A percentile compares a stretch with the other conserved stretches of the same genome.
Evolutionary conservation across 208 protist species (phyloP).

Genomic region (Leptomonas pyrrhocoris): DNA sequence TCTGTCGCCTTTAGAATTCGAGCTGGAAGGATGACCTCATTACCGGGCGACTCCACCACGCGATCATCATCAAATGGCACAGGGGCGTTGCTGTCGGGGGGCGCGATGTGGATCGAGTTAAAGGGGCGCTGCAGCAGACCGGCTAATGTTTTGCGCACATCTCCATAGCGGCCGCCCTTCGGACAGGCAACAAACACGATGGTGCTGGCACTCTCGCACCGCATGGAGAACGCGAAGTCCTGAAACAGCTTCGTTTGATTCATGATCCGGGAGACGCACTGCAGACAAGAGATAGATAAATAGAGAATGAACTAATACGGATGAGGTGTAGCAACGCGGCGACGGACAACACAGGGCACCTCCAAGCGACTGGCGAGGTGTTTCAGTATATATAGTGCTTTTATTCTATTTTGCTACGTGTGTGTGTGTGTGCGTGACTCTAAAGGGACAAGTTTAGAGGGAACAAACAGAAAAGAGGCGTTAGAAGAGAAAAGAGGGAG

Average conservation of each 20-base stretch:
- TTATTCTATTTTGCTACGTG: too few species aligned
- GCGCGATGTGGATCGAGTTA: conserved; percentile 40
- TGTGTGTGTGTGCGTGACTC: too few species aligned
- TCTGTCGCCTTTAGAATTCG: conserved; percentile 42
- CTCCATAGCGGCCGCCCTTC: conserved; percentile 55
- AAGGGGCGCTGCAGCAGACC: conserved; percentile 57
- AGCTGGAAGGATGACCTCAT: conserved; percentile 43
- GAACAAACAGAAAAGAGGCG: conserved; percentile 14
- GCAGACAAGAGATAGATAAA: conserved; percentile 32
- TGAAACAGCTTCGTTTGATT: conserved; percentile 52
- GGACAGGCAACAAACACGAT: conserved; percentile 72
- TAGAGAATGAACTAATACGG: conserved; percentile 5
- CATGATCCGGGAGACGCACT: conserved; percentile 25
- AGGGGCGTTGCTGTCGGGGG: conserved; percentile 2
- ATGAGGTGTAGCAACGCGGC: not conserved
- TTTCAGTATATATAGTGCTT: not conserved
- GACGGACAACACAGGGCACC: not conserved
- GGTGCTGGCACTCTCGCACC: conserved; percentile 56
- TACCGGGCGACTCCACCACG: conserved; percentile 32
- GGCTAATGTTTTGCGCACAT: conserved; percentile 75
- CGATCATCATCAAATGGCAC: conserved; percentile 39
- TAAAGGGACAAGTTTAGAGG: not conserved
- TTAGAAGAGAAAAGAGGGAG: not conserved
- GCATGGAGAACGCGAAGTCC: conserved; percentile 59
- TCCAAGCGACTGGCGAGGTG: not conserved